Evolutionary conservation across 2,329 filamentous ascomycete species (phyloP), one percentile per base, ranked within the genome.

Genomic region (Sarocladiaceae sp.): DNA sequence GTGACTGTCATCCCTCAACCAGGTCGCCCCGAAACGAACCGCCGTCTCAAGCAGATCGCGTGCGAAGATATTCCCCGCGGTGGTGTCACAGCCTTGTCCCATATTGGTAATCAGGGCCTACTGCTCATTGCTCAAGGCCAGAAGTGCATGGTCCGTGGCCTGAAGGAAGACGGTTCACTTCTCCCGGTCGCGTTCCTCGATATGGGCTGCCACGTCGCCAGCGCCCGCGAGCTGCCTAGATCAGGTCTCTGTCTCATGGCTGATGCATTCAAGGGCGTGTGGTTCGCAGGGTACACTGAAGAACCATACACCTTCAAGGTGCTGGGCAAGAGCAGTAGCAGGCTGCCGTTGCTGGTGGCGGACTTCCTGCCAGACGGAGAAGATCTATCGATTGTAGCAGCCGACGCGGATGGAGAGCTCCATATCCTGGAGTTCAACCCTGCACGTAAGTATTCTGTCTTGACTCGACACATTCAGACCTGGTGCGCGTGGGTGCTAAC

Each of bases 171-270:
- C 59, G 88, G 90, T 1, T 89, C 86, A 1, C 75, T 97, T 43
- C 72, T 97, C 1, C 93, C 93, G 0, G 91, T 98, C 3, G 93
- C 93, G 0, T 98, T 98, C 59, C 85, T 98, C 74, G 93, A 98
- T 58, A 94, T 96, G 82, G 93, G 88, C 66, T 94, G 87, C 63
- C 93, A 95, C 56, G 88, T 95, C 11, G 87, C 82, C 2, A 80
- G 84, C n/a, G 77, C 88, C 44, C 93, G 90, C 58, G 87, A 88
- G 55, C 73, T 98, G 15, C 81, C 82, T 3, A 81, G 84, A 2
- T 94, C 88, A 1, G 90, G 91, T 1, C 73, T 98, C 59, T 89
- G 87, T 56, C 73, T 95, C 10, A 82, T 96, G 67, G 86, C 87
- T 0, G 93, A 98, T 66, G 87, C 85, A 1, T 82, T 93, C 59